Percentiles rank a stretch among this genome's conserved stretches.
These are phyloP conservation scores for Schizophyllum amplum DNA, from an alignment of 1,284 basidiomycete genomes.

Conservation along the genomic window DNA sequence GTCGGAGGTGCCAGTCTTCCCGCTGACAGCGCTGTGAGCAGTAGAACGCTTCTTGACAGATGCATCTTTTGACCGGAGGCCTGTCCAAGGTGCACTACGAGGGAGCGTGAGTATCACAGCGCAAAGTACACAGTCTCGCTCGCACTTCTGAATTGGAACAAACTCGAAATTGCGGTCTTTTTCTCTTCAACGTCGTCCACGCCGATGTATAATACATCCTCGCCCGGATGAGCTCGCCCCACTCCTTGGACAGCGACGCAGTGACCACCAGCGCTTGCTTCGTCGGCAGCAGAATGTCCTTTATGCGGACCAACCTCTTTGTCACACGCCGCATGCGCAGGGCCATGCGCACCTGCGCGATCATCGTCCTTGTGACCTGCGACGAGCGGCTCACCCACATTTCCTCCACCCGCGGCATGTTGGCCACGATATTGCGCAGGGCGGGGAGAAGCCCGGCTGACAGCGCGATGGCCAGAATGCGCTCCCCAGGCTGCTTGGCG, in stretches of 20 bases:
- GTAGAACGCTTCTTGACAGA: background rate
- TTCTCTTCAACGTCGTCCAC: background rate
- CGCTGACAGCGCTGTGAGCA: background rate
- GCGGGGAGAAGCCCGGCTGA: background rate
- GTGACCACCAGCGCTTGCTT: background rate
- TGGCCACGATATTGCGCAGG: background rate
- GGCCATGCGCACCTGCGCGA: background rate
- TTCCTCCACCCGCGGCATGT: background rate
- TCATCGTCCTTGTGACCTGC: background rate
- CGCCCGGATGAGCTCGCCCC: background rate
- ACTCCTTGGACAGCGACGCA: background rate
- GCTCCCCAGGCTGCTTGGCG: background rate
- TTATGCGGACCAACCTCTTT: background rate
- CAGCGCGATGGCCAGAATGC: background rate
- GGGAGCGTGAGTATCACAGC: background rate
- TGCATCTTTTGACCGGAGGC: background rate
- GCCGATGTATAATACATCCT: background rate
- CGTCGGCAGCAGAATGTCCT: background rate
- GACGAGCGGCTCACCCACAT: background rate
- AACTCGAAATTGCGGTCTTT: background rate
- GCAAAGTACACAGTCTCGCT: background rate
- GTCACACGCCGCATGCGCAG: background rate
- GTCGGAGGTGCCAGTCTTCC: background rate
- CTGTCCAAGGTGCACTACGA: background rate
- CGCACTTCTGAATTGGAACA: background rate